phyloP scores from a whole-genome alignment of 805 yeast genomes.

The Wickerhamomyces mucosus region DNA sequence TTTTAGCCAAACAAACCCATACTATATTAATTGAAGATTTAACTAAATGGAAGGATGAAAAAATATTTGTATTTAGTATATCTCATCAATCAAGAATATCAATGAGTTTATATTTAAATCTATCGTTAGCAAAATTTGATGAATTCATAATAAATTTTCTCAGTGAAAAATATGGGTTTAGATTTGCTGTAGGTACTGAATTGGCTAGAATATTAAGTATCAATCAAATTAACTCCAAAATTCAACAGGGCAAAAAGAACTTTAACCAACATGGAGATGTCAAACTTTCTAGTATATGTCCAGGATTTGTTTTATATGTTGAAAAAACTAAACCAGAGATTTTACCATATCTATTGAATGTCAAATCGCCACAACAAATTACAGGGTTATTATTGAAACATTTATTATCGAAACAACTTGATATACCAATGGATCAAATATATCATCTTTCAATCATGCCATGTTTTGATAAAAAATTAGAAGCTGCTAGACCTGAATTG shows the following conservation, averaged over 20 bases:
- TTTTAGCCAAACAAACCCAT: conserved; percentile 86
- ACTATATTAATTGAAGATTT: conserved; percentile 61
- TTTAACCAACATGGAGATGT: conserved; percentile 3
- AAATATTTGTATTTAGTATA: conserved; percentile 61
- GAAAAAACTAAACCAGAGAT: conserved; percentile 92
- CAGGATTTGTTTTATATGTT: conserved; percentile 94
- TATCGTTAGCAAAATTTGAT: conserved; percentile 51
- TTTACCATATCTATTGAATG: conserved; percentile 56
- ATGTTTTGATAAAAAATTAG: conserved; percentile 92
- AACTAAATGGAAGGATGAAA: conserved; percentile 23
- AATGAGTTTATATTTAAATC: conserved; percentile 54
- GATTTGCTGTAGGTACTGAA: conserved; percentile 74
- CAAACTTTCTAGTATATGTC: conserved; percentile 65
- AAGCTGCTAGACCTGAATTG: conserved; percentile 77
- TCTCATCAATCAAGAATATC: conserved; percentile 85
- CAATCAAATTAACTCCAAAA: conserved; percentile 35
- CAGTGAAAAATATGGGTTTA: conserved; percentile 52
- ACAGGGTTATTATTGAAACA: conserved; percentile 72
- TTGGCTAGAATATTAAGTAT: conserved; percentile 67
- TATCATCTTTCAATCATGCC: conserved; percentile 93
- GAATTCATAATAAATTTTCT: conserved; percentile 49
- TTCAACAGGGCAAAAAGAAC: conserved; percentile 12
- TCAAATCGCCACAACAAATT: conserved; percentile 89
- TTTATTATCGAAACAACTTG: conserved; percentile 28
- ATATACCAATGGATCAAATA: conserved; percentile 26